Percentiles rank a stretch among this genome's conserved stretches.
Conservation (phyloP, 2,329 filamentous ascomycete species). For the Colletotrichum sp. region DNA sequence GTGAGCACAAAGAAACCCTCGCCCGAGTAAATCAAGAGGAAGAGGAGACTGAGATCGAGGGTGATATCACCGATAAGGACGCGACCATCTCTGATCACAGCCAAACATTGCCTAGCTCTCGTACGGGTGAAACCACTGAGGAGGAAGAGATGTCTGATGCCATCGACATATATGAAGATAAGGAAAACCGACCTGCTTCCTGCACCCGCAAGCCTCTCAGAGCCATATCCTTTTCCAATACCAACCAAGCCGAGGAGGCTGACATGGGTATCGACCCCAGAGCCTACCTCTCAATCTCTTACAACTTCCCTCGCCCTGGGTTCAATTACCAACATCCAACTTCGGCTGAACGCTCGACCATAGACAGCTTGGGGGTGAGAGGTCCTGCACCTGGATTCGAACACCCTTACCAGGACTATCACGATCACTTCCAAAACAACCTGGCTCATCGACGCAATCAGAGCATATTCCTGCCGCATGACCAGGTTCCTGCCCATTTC, state of each 20-base stretch:
- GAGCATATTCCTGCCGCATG: neutral
- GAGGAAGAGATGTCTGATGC: neutral
- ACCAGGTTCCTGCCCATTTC: neutral
- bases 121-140: neutral
- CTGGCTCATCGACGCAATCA: neutral
- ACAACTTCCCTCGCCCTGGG: neutral
- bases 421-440: neutral
- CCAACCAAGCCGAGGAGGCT: neutral
- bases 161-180: neutral
- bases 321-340: neutral
- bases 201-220: neutral
- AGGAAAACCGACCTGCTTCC: neutral
- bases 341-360: neutral
- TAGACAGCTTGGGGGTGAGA: neutral
- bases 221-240: neutral
- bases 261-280: neutral
- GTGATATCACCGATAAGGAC: neutral
- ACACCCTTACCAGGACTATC: neutral
- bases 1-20: slow-evolving; percentile 30
- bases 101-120: neutral
- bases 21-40: neutral
- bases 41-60: neutral
- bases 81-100: neutral
- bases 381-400: neutral
- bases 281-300: neutral